Evolutionary conservation across 2,329 filamentous ascomycete genomes (phyloP), one percentile per base, ranked within the genome.

Genomic region (Spiromastix sp.): DNA sequence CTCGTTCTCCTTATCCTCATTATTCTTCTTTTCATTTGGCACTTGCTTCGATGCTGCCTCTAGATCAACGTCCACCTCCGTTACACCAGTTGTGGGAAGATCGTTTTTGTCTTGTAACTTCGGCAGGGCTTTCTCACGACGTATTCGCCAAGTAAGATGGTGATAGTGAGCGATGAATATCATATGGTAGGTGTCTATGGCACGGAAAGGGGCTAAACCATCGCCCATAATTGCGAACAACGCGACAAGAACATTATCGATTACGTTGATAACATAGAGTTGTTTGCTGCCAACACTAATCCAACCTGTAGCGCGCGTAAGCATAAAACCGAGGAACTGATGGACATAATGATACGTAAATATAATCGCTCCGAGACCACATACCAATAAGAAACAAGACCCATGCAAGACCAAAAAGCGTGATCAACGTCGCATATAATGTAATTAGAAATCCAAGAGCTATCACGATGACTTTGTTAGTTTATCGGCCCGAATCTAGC

Each of bases 101-200:
- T 84, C 79, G 44, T 84, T 84, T 47, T 76, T 74, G 55, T 85
- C 75, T 31, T 70, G 68, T 5, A 85, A 62, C 4, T 74, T 62
- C 0, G 78, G 78, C 0, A 84, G 65, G 21, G 62, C 63, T 11
- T 74, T 66, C 54, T 79, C 74, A 43, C 75, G 68, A 16, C 81
- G 74, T 10, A 72, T 61, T 34, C 74, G 71, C 77, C 77, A 81
- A 2, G 78, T 81, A 30, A 74, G 52, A 38, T 70, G 67, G 38
- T 75, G 77, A 49, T 86, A 89, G 42, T 79, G 79, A 0, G 79
- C 78, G 41, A 93, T 81, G 57, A 76, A 89, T 27, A 77, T 72
- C 82, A 91, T 87, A 57, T 91, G 85, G 54, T 93, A 93, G 0
- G 85, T 91, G 52, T 93, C 85, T 5, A 89, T 68, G 4, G 72